Conservation (phyloP, 139 green algal genomes). For the Parachlorella kessleri region DNA sequence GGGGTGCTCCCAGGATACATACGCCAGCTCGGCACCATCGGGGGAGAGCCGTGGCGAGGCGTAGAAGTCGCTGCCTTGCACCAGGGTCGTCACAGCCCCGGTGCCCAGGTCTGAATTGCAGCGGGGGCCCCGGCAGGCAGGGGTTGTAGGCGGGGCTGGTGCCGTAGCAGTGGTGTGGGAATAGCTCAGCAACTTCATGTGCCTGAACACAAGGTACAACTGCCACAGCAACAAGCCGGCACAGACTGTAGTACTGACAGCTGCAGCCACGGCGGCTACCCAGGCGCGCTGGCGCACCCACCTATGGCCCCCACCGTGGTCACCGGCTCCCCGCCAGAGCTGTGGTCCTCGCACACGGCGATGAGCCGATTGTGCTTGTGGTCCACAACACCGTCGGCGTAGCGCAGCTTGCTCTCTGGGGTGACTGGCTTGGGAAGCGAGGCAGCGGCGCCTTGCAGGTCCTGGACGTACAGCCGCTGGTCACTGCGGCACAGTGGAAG, state of each 20-base stretch:
- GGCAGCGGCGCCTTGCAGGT: constrained; percentile 3
- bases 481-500: constrained; percentile 57
- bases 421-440: constrained; percentile 37
- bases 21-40: constrained; percentile 53
- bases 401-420: constrained; percentile 47
- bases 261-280: no score
- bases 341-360: constrained; percentile 65
- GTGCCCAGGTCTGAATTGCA: constrained; percentile 54
- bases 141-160: no score
- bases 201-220: no score
- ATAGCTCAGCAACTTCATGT: no score
- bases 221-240: no score
- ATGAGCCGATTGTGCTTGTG: constrained; percentile 17
- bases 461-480: constrained; percentile 70
- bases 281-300: no score
- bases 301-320: no score
- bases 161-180: no score
- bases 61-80: constrained; percentile 69
- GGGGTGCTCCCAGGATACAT: constrained; percentile 72
- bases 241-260: no score
- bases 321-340: constrained; percentile 37
- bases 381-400: constrained; percentile 61
- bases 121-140: no score
- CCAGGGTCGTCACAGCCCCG: constrained; percentile 51
- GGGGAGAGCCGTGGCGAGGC: constrained; percentile 33